Evolutionary conservation across 257 asterid genomes (phyloP), one percentile per base, ranked within the genome.

Genomic region (Phtheirospermum japonicum): DNA sequence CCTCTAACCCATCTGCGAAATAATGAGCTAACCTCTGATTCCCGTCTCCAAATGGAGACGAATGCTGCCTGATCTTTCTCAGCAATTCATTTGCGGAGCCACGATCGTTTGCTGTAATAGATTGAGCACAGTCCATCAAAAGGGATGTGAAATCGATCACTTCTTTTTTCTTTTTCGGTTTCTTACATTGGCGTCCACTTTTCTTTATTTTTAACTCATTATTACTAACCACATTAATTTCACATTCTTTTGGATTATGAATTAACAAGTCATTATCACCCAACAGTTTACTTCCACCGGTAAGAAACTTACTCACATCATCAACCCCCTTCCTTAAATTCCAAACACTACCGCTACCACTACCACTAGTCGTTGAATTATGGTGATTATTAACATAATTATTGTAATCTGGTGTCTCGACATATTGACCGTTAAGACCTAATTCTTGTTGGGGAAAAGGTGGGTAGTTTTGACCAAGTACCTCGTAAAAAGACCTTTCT

Each of bases 401-500:
- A n/a, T n/a, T n/a, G n/a, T n/a, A n/a, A n/a, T n/a, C n/a, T n/a
- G n/a, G n/a, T n/a, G n/a, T n/a, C n/a, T 16, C 30, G 40, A 14
- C 42, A 13, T 55, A 42, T 31, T 30, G 39, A 33, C 43, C 72
- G 46, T 79, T 66, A 53, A 6, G 17, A 8, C 33, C 34, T 4
- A 71, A 49, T 39, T 72, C 75, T 4, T 48, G 74, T 36, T 50
- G 76, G 2, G 76, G 70, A 31, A 84, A 71, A 57, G n/a, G n/a
- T 23, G 88, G 90, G 52, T 79, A 76, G 64, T 77, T 79, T 70
- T 80, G 67, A 12, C 92, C 90, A 4, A 84, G 82, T 1, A 82
- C 80, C 56, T 84, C 95, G 11, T 87, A 84, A 59, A 84, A 87
- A 2, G 88, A 87, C 70, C 71, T 77, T 61, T 87, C 94, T 39